These are phyloP conservation scores for Leishmania gerbilli DNA, from an alignment of 208 protist species.

Conservation along the genomic window DNA sequence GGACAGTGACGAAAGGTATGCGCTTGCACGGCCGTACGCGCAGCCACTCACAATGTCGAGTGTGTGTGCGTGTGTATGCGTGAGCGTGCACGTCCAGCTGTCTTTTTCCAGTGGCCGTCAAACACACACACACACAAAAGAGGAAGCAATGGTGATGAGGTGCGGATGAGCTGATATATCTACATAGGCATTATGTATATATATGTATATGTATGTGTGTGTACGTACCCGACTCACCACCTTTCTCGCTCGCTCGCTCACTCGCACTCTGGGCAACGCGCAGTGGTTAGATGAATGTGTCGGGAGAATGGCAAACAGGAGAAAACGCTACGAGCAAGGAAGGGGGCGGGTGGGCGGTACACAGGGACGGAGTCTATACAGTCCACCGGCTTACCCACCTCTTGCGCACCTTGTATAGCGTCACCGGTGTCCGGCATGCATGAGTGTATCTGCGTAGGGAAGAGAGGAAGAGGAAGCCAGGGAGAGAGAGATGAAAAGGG, in stretches of 20 bases:
- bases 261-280: neutral
- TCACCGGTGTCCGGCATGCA: too few species aligned
- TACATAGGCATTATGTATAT: neutral
- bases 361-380: neutral
- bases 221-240: neutral
- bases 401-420: neutral
- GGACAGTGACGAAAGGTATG: neutral
- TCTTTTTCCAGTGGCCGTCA: neutral
- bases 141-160: neutral
- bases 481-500: neutral
- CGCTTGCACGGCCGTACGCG: neutral
- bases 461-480: neutral
- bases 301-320: neutral
- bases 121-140: neutral
- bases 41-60: neutral
- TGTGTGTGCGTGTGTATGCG: neutral
- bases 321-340: neutral
- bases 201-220: neutral
- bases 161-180: neutral
- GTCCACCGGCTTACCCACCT: neutral
- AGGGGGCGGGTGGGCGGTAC: neutral
- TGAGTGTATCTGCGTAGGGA: neutral
- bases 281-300: neutral
- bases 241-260: neutral
- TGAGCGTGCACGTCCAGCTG: neutral